Percentiles rank a stretch among this genome's conserved stretches.
These are phyloP conservation scores for Fusarium transvaalense DNA, from an alignment of 2,329 filamentous ascomycete genomes.

Conservation along the genomic window DNA sequence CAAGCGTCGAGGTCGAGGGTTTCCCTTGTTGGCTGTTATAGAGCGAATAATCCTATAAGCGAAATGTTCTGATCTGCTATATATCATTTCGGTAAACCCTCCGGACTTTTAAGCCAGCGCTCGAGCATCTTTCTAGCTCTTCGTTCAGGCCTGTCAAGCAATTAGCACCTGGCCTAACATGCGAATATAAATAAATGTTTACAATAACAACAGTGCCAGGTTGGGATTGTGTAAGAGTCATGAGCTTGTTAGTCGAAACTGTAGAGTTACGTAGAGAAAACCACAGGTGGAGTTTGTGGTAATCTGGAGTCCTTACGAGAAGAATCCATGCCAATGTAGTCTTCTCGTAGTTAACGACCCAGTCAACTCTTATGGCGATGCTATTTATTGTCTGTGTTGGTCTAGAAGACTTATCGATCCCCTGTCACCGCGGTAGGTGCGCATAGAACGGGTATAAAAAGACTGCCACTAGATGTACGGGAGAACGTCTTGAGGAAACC, in stretches of 20 bases:
- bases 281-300: neutral
- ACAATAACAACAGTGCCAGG: neutral
- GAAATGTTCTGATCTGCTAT: neutral
- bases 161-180: neutral
- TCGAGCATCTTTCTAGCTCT: constrained; percentile 1
- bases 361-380: constrained; percentile 16
- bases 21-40: neutral
- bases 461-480: neutral
- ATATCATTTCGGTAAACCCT: constrained; percentile 3
- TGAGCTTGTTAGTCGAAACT: neutral
- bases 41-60: neutral
- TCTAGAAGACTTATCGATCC: constrained; percentile 14
- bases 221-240: neutral
- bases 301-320: neutral
- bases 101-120: neutral
- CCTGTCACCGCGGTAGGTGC: constrained; percentile 4
- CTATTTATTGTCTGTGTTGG: constrained; percentile 10
- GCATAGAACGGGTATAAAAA: neutral
- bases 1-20: neutral
- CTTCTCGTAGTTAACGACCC: constrained; percentile 5
- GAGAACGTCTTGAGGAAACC: neutral
- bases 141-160: neutral
- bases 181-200: neutral
- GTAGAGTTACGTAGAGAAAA: neutral
- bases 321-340: neutral